Evolutionary conservation across 441 rosid species (phyloP), one percentile per base, ranked within the genome.

Genomic region (Gossypium trilobum): DNA sequence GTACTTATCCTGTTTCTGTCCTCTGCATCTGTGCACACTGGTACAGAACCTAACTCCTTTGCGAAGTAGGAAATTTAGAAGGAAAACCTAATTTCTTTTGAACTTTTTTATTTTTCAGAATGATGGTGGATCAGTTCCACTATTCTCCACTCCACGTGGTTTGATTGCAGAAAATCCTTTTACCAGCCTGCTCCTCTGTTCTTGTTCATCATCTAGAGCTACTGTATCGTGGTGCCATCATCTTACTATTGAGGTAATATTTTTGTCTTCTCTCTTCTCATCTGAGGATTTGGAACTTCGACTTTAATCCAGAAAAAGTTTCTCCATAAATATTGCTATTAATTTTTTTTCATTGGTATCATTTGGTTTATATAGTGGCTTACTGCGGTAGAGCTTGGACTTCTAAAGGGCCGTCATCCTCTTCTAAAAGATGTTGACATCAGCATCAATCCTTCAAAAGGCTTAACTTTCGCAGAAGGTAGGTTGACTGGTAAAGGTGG

Each of bases 331-430:
- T 71, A 11, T 79, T 63, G 74, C 67, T 33, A 75, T 58, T 73
- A 68, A 56, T 77, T 31, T 63, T 70, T 33, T 78, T 78, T 82
- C 71, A 70, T 50, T 68, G 36, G 19, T 72, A 68, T 76, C 50
- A 36, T 78, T 48, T 74, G 74, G 77, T 74, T 68, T 76, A 57
- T 88, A 85, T 82, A 95, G 99, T 95, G 99, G 99, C 89, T 95
- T 63, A 71, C 86, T 66, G 96, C 95, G 2, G 97, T 92, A 77
- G 99, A 95, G 77, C 94, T 95, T 75, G 99, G 92, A 79, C 93
- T 95, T 79, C 78, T 95, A 67, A 95, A 95, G 86, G 99, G 99
- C 65, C 97, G 93, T 52, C 99, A 95, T 85, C 99, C 99, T 69
- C 93, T 92, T 75, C 65, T 95, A 79, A 83, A 88, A 79, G 98